phyloP scores from a whole-genome alignment of 2,329 filamentous ascomycete species.

The Podosphaera fusca region DNA sequence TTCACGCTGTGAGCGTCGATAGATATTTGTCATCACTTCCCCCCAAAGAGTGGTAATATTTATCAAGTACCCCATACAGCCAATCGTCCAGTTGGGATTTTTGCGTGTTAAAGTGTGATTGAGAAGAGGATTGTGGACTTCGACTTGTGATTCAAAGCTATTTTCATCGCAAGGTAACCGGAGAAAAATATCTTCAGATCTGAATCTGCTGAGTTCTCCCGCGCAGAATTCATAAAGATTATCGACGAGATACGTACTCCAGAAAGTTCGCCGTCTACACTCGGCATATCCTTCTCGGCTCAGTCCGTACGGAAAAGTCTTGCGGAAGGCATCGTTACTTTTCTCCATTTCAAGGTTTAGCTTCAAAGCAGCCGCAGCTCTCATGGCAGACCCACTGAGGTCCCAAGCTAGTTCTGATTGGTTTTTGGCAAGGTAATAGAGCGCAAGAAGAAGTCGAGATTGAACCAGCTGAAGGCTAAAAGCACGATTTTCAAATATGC shows the following conservation, averaged over 20 bases:
- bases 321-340: conserved; percentile 19
- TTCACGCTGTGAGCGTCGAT: conserved; percentile 21
- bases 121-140: conserved; percentile 35
- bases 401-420: conserved; percentile 39
- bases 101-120: conserved; percentile 24
- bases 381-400: conserved; percentile 36
- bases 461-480: conserved; percentile 43
- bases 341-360: conserved; percentile 38
- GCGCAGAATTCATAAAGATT: conserved; percentile 37
- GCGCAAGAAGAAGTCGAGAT: conserved; percentile 38
- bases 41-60: conserved; percentile 43
- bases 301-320: conserved; percentile 31
- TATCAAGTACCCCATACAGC: conserved; percentile 32
- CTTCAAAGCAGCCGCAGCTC: conserved; percentile 33
- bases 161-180: conserved; percentile 38
- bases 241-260: conserved; percentile 48
- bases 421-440: conserved; percentile 41
- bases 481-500: conserved; percentile 28
- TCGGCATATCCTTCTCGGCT: conserved; percentile 35
- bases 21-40: conserved; percentile 36
- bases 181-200: conserved; percentile 41
- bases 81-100: conserved; percentile 16
- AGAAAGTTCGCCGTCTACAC: conserved; percentile 46
- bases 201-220: conserved; percentile 29
- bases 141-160: conserved; percentile 36